Base-by-base conservation (phyloP, 495 filamentous ascomycete species). In the Stereocaulon alpinum region DNA sequence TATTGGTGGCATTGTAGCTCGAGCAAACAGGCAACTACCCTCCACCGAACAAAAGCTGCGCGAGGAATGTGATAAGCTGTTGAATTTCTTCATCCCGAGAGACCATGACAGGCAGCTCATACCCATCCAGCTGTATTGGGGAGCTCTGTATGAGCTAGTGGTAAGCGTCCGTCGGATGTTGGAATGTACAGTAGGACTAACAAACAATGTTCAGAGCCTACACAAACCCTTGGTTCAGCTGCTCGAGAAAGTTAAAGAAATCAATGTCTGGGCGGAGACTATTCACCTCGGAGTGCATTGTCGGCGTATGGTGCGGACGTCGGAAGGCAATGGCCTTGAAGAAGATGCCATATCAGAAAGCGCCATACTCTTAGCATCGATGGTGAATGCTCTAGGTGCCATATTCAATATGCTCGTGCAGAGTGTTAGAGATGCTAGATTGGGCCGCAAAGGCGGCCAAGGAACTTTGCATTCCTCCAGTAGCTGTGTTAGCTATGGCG, bases 361-460 rank as follows among this genome's bases (percentile, higher is more conserved):
- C 24, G 60, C 60, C 12, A 54, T 62, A 15, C 47, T 62, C 0
- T 41, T 58, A 14, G 44, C 55, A n/a, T 42, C 24, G 1, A 18
- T 62, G 27, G 45, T 62, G 6, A 55, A 62, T 32, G 60, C 60
- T 4, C 14, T 62, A 2, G 60, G 60, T 22, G 60, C 60, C 2
- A 53, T 53, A 6, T 43, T 62, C 17, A 49, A 54, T 1, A 58
- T 62, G 55, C 6, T 62, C 5, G 44, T 58, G 1, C 55, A 52
- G 14, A 37, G 47, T 29, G 54, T 56, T 17, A 44, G 41, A 6
- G 24, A 52, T 49, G 27, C 37, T 29, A 18, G 24, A 15, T 15
- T 41, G 34, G 10, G 18, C 22, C 9, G 22, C 1, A 42, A n/a
- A 6, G 49, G 29, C 40, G 37, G n/a, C 15, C 45, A 30, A 40